Conservation (phyloP, 176 grass and related monocot genomes). For the Ensete glaucum region DNA sequence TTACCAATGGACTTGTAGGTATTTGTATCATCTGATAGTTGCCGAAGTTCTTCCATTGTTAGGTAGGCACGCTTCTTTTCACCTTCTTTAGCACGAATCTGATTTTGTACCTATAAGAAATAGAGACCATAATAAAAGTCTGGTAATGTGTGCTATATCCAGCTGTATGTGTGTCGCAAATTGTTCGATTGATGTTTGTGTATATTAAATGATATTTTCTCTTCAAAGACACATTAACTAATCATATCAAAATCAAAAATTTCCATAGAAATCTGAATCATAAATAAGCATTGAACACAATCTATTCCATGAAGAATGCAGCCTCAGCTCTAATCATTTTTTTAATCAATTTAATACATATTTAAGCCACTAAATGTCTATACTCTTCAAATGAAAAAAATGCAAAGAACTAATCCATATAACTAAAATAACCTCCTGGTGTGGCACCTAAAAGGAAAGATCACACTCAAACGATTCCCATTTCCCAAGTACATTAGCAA, state of each 20-base stretch:
- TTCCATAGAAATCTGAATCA: neutral
- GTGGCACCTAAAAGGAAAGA: neutral
- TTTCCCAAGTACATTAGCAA: no score
- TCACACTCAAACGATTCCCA: no score
- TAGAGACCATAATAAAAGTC: slow-evolving; percentile 14
- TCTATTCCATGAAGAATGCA: neutral
- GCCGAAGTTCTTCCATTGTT: slow-evolving; percentile 84
- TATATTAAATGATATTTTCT: neutral
- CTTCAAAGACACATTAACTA: neutral
- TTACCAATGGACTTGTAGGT: slow-evolving; percentile 90
- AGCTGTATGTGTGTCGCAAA: neutral
- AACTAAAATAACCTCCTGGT: neutral
- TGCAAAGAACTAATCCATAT: slow-evolving; percentile 20
- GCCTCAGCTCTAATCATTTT: neutral
- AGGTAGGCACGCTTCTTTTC: slow-evolving; percentile 92
- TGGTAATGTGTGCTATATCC: neutral
- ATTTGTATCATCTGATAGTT: slow-evolving; percentile 68
- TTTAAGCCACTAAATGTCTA: neutral
- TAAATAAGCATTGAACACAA: neutral
- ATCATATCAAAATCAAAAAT: neutral
- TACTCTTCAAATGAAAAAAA: neutral
- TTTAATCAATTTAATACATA: neutral
- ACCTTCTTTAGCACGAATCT: slow-evolving; percentile 73
- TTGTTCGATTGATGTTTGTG: neutral
- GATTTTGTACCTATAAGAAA: slow-evolving; percentile 52